Evolutionary conservation across 2,329 filamentous ascomycete species (phyloP).

Genomic region (Periconia sp.): DNA sequence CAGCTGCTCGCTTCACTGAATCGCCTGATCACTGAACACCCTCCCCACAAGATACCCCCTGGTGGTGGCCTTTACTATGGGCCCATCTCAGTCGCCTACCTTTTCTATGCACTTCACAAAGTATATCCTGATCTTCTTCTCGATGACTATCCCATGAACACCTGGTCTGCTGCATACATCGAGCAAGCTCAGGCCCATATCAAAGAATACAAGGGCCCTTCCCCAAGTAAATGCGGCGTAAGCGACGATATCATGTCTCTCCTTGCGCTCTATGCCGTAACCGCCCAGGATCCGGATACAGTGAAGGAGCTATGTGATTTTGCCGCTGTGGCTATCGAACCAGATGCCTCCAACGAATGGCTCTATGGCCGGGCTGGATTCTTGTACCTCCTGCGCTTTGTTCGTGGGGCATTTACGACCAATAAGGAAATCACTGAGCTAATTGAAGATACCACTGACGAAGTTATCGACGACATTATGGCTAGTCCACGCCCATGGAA

Average conservation of each 20-base stretch:
- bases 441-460: slow-evolving; percentile 56
- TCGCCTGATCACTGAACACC: slow-evolving; percentile 51
- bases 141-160: slow-evolving; percentile 49
- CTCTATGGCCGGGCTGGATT: slow-evolving; percentile 69
- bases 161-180: slow-evolving; percentile 54
- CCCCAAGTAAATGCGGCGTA: slow-evolving; percentile 50
- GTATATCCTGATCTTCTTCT: slow-evolving; percentile 52
- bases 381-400: slow-evolving; percentile 67
- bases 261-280: slow-evolving; percentile 53
- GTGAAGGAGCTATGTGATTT: slow-evolving; percentile 55
- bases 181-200: slow-evolving; percentile 54
- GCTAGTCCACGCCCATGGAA: slow-evolving; percentile 60
- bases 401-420: slow-evolving; percentile 58
- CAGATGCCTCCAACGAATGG: slow-evolving; percentile 61
- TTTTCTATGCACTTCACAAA: slow-evolving; percentile 53
- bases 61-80: slow-evolving; percentile 55
- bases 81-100: slow-evolving; percentile 52
- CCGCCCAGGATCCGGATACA: slow-evolving; percentile 52
- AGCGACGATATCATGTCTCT: slow-evolving; percentile 55
- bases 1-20: slow-evolving; percentile 54
- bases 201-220: slow-evolving; percentile 51
- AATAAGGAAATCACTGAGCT: slow-evolving; percentile 54
- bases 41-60: slow-evolving; percentile 49
- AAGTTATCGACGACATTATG: slow-evolving; percentile 63
- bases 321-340: slow-evolving; percentile 49